These are phyloP conservation scores for Paraphoma chrysanthemicola DNA, from an alignment of 2,329 filamentous ascomycete species.

Conservation along the genomic window DNA sequence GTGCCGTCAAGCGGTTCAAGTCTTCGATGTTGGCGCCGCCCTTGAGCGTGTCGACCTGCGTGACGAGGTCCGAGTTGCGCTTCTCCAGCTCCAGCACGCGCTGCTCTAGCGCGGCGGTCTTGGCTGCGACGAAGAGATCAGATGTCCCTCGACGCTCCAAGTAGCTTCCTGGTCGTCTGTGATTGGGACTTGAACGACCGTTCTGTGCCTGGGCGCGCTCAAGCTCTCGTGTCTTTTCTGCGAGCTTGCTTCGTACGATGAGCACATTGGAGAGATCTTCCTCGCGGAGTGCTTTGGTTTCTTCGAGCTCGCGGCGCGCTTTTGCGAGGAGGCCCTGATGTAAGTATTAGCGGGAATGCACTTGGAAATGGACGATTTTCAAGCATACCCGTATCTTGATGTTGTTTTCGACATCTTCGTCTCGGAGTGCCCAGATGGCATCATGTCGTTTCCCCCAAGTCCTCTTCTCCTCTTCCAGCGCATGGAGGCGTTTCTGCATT, in stretches of 20 bases:
- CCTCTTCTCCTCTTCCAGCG: conserved; percentile 48
- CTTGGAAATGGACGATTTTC: neutral
- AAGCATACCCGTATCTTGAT: conserved; percentile 47
- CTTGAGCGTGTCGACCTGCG: conserved; percentile 37
- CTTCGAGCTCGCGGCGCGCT: conserved; percentile 48
- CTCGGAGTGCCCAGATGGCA: conserved; percentile 50
- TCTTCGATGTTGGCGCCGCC: conserved; percentile 38
- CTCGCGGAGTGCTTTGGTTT: conserved; percentile 49
- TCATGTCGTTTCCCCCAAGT: conserved; percentile 46
- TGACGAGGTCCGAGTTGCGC: conserved; percentile 45
- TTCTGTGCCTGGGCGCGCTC: conserved; percentile 34
- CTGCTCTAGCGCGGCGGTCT: conserved; percentile 52
- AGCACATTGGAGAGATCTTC: conserved; percentile 52
- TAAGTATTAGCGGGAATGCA: neutral
- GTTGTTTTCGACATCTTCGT: conserved; percentile 53
- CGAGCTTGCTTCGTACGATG: conserved; percentile 48
- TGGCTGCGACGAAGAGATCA: conserved; percentile 52
- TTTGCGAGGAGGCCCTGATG: conserved; percentile 45
- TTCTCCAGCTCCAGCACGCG: conserved; percentile 52
- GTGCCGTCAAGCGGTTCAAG: conserved; percentile 42
- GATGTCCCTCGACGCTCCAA: conserved; percentile 45
- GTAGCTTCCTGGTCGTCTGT: conserved; percentile 38
- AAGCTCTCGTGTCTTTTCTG: conserved; percentile 48
- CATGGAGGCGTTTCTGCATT: conserved; percentile 38
- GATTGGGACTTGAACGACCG: conserved; percentile 30